These are phyloP conservation scores for Exserohilum rostratum DNA, from an alignment of 2,329 filamentous ascomycete genomes.

Conservation along the genomic window DNA sequence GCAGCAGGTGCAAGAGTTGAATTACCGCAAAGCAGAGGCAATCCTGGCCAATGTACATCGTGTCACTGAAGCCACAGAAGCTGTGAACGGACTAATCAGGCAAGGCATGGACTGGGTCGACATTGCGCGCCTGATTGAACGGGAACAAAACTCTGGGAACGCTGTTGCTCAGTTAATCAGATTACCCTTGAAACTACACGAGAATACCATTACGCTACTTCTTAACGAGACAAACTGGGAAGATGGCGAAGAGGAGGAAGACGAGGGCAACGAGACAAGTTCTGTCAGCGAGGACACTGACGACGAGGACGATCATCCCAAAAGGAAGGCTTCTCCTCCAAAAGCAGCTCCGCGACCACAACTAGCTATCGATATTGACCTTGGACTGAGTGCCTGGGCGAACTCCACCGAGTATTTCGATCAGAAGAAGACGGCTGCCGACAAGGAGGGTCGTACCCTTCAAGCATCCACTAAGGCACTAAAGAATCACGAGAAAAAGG, in stretches of 20 bases:
- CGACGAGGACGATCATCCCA: constrained; percentile 57
- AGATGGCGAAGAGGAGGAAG: constrained; percentile 65
- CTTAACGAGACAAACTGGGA: constrained; percentile 73
- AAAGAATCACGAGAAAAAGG: constrained; percentile 89
- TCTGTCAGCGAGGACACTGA: constrained; percentile 70
- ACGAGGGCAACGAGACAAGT: constrained; percentile 64
- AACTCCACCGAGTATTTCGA: constrained; percentile 94
- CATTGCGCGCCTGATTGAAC: constrained; percentile 84
- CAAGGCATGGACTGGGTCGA: constrained; percentile 99
- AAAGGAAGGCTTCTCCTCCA: constrained; percentile 54
- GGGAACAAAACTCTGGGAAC: constrained; percentile 81
- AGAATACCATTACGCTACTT: constrained; percentile 83
- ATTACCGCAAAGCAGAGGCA: constrained; percentile 85
- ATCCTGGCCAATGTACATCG: constrained; percentile 90
- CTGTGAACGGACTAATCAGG: constrained; percentile 86
- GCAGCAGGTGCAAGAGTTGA: constrained; percentile 79
- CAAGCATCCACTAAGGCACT: constrained; percentile 81
- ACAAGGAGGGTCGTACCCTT: constrained; percentile 85
- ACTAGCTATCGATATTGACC: constrained; percentile 82
- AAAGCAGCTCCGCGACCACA: constrained; percentile 48
- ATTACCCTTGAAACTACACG: constrained; percentile 84
- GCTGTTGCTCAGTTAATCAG: constrained; percentile 86
- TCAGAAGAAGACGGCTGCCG: constrained; percentile 80
- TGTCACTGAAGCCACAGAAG: constrained; percentile 90
- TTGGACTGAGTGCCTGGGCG: constrained; percentile 80